Conservation (phyloP, 1,284 basidiomycete genomes). For the Wolfiporia cocos region DNA sequence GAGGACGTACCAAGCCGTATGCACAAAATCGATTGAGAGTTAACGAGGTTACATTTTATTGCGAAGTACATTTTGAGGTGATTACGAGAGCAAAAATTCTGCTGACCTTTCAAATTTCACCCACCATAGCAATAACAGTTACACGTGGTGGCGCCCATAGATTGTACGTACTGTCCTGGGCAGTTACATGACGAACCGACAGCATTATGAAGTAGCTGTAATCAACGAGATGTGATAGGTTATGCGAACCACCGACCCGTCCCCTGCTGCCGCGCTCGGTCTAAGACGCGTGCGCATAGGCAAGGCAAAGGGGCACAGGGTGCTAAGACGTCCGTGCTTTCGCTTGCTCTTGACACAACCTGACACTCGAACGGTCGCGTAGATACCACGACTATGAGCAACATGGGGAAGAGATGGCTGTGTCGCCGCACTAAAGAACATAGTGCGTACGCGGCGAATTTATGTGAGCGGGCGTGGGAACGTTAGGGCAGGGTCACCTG, state of each 20-base stretch:
- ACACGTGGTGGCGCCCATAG: too few relatives aligned
- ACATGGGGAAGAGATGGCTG: constrained; percentile 74
- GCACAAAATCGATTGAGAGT: too few relatives aligned
- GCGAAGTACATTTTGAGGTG: too few relatives aligned
- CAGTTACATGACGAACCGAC: too few relatives aligned
- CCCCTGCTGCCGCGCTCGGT: constrained; percentile 28
- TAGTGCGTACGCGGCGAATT: not conserved
- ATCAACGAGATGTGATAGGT: too few relatives aligned
- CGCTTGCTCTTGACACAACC: constrained; percentile 67
- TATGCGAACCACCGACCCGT: constrained; percentile 82
- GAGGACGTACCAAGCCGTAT: too few relatives aligned
- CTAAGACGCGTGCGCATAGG: constrained; percentile 15
- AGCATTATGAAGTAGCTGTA: too few relatives aligned
- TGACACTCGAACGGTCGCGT: constrained; percentile 85
- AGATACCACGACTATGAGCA: constrained; percentile 65
- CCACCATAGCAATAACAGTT: too few relatives aligned
- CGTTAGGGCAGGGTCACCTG: constrained; percentile 25
- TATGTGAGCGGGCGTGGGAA: constrained; percentile 22
- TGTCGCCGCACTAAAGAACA: constrained; percentile 67
- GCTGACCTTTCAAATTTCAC: too few relatives aligned
- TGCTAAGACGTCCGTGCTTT: constrained; percentile 77
- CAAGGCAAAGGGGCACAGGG: constrained; percentile 42
- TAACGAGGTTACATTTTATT: too few relatives aligned
- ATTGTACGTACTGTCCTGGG: too few relatives aligned
- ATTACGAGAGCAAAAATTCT: too few relatives aligned